A percentile compares a stretch with the other conserved stretches of the same genome.
phyloP scores from a whole-genome alignment of 106 monocot species.

The Dendrobium catenatum region DNA sequence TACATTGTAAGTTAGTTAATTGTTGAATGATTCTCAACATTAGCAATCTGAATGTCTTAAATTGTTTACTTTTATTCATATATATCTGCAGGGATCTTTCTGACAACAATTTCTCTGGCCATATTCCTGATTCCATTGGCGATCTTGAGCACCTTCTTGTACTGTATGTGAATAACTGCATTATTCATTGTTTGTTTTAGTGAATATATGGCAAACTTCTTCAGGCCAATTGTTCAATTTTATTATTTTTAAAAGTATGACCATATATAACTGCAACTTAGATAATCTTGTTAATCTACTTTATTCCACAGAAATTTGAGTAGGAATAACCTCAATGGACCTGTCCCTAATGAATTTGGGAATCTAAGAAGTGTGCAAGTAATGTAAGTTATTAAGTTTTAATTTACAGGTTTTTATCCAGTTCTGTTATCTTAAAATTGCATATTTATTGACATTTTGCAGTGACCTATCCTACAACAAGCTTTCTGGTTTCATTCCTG shows the following conservation, averaged over 20 bases:
- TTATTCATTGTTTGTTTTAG: not conserved
- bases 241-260: not conserved
- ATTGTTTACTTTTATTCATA: not conserved
- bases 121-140: conserved; percentile 78
- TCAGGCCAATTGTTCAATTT: not conserved
- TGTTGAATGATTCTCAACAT: not conserved
- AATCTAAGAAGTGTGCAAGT: conserved; percentile 94
- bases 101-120: conserved; percentile 66
- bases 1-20: conserved; percentile 53
- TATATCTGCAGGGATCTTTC: conserved; percentile 68
- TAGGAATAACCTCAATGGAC: conserved; percentile 53
- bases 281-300: not conserved
- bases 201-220: not conserved
- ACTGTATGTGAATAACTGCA: conserved; percentile 37
- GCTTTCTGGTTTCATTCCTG: conserved; percentile 74
- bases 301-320: conserved; percentile 64
- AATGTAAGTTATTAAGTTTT: conserved; percentile 42
- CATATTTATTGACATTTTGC: conserved; percentile 4
- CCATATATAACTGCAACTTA: not conserved
- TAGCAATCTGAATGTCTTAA: not conserved
- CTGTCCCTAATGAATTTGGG: conserved; percentile 74
- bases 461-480: conserved; percentile 86
- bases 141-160: conserved; percentile 95
- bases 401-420: not conserved
- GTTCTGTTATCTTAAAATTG: not conserved